Evolutionary conservation across 139 green algal genomes (phyloP).

Genomic region (Medakamo hakoo): DNA sequence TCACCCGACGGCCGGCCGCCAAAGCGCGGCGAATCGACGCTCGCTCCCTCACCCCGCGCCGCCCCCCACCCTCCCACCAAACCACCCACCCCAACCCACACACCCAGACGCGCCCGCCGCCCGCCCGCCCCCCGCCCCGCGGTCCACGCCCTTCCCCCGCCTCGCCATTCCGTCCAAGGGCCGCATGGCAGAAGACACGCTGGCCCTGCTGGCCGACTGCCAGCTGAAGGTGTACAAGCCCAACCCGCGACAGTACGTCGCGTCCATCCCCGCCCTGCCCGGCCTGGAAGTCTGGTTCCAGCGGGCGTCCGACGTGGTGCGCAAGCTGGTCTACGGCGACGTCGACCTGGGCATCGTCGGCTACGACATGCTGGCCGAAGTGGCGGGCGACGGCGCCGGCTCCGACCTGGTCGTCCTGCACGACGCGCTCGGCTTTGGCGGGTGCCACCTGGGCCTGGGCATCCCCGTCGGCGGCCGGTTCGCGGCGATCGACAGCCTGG

Average conservation of each 20-base stretch:
- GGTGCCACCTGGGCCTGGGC: conserved; percentile 87
- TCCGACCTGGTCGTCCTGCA: conserved; percentile 77
- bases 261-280: conserved; percentile 74
- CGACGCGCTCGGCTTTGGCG: conserved; percentile 78
- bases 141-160: conserved; percentile 24
- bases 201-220: conserved; percentile 76
- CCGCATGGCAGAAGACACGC: conserved; percentile 95
- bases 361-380: conserved; percentile 78
- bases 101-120: background rate
- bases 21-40: no score
- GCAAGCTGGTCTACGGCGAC: conserved; percentile 81
- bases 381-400: conserved; percentile 19
- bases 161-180: conserved; percentile 90
- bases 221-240: conserved; percentile 87
- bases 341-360: conserved; percentile 96
- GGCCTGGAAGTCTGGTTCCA: conserved; percentile 97
- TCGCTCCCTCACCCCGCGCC: no score
- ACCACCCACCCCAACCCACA: background rate
- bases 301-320: conserved; percentile 83
- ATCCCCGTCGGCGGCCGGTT: conserved; percentile 62
- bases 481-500: conserved; percentile 45
- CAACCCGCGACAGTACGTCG: conserved; percentile 95
- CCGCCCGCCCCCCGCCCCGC: no score
- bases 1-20: no score
- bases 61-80: no score